phyloP scores from a whole-genome alignment of 257 asterid genomes.

The Phtheirospermum japonicum region DNA sequence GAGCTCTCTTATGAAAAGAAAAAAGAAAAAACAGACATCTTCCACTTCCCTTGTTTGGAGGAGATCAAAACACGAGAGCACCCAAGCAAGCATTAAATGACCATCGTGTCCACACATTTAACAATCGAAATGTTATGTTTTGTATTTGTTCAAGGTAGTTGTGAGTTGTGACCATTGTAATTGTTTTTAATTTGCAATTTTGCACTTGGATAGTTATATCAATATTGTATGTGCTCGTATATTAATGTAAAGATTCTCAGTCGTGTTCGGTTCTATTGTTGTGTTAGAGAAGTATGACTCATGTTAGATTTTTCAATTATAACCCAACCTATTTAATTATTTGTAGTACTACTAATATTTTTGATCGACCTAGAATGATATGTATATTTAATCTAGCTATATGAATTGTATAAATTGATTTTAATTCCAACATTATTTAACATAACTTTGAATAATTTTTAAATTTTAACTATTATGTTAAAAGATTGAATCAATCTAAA shows the following conservation, averaged over 20 bases:
- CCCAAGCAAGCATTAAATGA: conserved; percentile 42
- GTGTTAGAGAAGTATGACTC: background rate
- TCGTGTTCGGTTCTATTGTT: background rate
- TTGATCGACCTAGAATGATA: too few species aligned
- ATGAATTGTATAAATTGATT: background rate
- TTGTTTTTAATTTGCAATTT: background rate
- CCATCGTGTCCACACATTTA: conserved; percentile 25
- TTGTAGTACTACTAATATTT: too few species aligned
- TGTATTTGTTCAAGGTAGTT: background rate
- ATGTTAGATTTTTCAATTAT: too few species aligned
- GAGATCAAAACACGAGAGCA: conserved; percentile 32
- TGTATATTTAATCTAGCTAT: background rate
- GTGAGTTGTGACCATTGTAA: background rate
- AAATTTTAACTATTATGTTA: too few species aligned
- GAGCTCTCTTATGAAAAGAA: too few species aligned
- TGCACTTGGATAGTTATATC: background rate
- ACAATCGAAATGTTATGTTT: conserved; percentile 4
- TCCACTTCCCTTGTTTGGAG: conserved; percentile 32
- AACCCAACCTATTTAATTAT: too few species aligned
- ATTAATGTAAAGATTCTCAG: background rate
- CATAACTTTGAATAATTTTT: too few species aligned
- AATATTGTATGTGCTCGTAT: background rate
- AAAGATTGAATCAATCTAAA: too few species aligned
- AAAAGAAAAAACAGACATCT: conserved; percentile 41
- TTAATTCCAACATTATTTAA: too few species aligned